Evolutionary conservation across 805 yeast genomes (phyloP).

Genomic region (Pichia exigua): DNA sequence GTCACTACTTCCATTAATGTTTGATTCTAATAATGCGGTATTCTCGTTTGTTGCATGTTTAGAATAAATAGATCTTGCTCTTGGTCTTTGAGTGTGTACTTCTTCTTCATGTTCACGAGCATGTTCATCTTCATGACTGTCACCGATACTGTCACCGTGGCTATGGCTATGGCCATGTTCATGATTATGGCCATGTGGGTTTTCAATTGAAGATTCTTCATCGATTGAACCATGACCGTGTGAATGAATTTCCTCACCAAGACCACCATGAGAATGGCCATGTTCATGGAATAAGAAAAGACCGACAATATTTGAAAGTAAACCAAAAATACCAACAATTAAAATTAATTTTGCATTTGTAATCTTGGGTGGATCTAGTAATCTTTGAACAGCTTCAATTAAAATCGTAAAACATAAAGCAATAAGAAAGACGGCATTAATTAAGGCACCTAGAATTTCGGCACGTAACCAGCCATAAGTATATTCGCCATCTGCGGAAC

Average conservation of each 20-base stretch:
- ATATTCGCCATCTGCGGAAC: conserved; percentile 77
- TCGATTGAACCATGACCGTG: conserved; percentile 13
- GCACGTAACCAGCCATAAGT: conserved; percentile 99
- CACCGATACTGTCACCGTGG: not conserved
- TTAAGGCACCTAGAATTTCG: conserved; percentile 89
- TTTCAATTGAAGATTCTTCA: conserved; percentile 8
- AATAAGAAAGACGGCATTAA: conserved; percentile 86
- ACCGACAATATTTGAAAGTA: conserved; percentile 76
- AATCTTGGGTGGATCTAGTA: conserved; percentile 71
- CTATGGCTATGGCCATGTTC: not conserved
- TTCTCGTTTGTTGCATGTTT: conserved; percentile 3
- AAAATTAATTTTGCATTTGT: conserved; percentile 77
- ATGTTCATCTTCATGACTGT: not conserved
- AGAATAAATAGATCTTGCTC: conserved; percentile 1
- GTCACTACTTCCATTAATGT: conserved; percentile 15
- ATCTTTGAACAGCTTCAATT: conserved; percentile 87
- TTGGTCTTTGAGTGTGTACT: not conserved
- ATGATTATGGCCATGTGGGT: conserved; percentile 3
- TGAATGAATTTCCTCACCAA: conserved; percentile 15
- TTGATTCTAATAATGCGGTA: conserved; percentile 6
- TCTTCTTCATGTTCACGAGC: not conserved
- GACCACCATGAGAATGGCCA: conserved; percentile 48
- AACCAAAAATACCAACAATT: conserved; percentile 76
- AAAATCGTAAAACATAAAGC: conserved; percentile 90
- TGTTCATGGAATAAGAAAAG: conserved; percentile 84